A percentile compares a stretch with the other conserved stretches of the same genome.
These are phyloP conservation scores for Yamadazyma dendronema DNA, from an alignment of 1,139 yeast genomes.

Conservation along the genomic window DNA sequence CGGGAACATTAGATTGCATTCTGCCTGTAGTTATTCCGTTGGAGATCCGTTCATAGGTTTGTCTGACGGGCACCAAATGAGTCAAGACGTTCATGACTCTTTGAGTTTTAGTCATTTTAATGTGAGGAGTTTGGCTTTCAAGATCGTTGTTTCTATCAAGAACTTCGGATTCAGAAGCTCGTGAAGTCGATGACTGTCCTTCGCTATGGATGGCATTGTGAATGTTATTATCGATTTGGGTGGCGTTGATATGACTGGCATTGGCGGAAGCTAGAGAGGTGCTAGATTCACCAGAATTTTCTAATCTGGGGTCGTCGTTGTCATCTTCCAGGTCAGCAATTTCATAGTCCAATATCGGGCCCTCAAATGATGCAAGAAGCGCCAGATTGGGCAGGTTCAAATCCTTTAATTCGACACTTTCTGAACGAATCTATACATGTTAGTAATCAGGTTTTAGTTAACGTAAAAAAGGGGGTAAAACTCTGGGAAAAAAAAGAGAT, in stretches of 20 bases:
- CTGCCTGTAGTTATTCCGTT: conserved; percentile 46
- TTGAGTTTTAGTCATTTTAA: conserved; percentile 25
- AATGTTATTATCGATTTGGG: conserved; percentile 16
- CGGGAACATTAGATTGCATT: conserved; percentile 45
- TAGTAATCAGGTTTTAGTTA: conserved; percentile 7
- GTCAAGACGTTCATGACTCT: conserved; percentile 33
- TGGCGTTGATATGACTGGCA: too few relatives aligned
- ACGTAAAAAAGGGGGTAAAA: too few relatives aligned
- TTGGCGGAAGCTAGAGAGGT: too few relatives aligned
- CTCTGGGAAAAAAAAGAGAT: too few relatives aligned
- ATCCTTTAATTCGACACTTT: conserved; percentile 14
- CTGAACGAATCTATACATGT: conserved; percentile 11
- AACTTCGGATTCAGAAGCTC: neutral
- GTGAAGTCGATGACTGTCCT: conserved; percentile 3
- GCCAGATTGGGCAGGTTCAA: conserved; percentile 7
- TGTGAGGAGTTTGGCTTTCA: conserved; percentile 21
- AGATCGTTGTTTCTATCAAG: conserved; percentile 7
- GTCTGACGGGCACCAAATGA: conserved; percentile 38
- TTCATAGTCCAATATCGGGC: conserved; percentile 10
- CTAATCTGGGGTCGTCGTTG: too few relatives aligned
- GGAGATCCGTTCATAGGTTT: conserved; percentile 44
- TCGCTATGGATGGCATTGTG: conserved; percentile 15
- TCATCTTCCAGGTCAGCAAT: conserved; percentile 3
- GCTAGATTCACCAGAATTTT: too few relatives aligned
- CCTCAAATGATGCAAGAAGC: conserved; percentile 14